phyloP scores from a whole-genome alignment of 1,284 basidiomycete species.

The Vanrija humicola region DNA sequence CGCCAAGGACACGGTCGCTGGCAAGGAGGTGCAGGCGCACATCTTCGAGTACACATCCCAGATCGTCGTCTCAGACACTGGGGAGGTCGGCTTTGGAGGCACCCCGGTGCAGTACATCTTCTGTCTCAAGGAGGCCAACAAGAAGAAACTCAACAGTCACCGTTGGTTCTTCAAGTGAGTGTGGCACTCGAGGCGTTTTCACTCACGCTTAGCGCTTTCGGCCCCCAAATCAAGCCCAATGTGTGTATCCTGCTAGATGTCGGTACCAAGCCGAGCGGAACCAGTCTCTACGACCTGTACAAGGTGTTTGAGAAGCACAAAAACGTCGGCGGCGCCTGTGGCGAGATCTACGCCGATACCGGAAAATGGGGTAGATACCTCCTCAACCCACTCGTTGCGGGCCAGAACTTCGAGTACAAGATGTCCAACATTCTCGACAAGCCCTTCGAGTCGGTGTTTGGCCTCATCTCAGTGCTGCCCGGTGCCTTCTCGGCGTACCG shows the following conservation, averaged over 20 bases:
- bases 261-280: slow-evolving; percentile 88
- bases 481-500: slow-evolving; percentile 91
- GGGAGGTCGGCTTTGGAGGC: slow-evolving; percentile 74
- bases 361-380: slow-evolving; percentile 74
- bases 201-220: slow-evolving; percentile 60
- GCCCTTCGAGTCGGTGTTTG: slow-evolving; percentile 85
- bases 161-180: slow-evolving; percentile 87
- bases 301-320: slow-evolving; percentile 80
- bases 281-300: slow-evolving; percentile 76
- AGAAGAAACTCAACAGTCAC: slow-evolving; percentile 89
- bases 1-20: slow-evolving; percentile 85
- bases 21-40: slow-evolving; percentile 89
- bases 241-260: slow-evolving; percentile 82
- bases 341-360: slow-evolving; percentile 83
- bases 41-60: slow-evolving; percentile 87
- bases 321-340: slow-evolving; percentile 91
- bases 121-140: slow-evolving; percentile 88
- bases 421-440: slow-evolving; percentile 93
- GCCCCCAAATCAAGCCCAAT: slow-evolving; percentile 73
- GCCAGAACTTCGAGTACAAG: slow-evolving; percentile 76
- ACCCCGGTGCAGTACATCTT: slow-evolving; percentile 90
- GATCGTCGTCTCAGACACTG: slow-evolving; percentile 68
- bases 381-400: slow-evolving; percentile 81
- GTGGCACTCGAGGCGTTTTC: background rate
- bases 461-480: slow-evolving; percentile 78